Base-by-base conservation (phyloP, 306 rosid genomes). In the Rosa lucieae region DNA sequence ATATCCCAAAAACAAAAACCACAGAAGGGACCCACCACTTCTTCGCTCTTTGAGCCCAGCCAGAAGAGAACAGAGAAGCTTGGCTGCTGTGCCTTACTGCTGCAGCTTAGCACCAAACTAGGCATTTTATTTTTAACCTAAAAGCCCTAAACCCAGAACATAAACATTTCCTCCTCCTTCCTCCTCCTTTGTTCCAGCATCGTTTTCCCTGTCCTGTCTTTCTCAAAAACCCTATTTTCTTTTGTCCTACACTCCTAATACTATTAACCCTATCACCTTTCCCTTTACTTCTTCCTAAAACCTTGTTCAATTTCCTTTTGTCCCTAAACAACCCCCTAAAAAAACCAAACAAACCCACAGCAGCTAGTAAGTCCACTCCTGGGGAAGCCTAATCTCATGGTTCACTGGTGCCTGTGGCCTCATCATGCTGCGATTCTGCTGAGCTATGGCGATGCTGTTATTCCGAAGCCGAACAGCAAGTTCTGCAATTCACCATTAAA, bases 341-440 rank as follows among this genome's bases (percentile, higher is more conserved):
- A 70, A 70, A 8, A 14, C 15, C 43, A 79, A 65, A 18, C 61
- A 49, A 39, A 21, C 69, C 58, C 20, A 10, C 48, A 47, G n/a
- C 15, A 32, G 67, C 72, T 53, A 90, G 35, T 93, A 93, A 46
- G 94, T 88, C 97, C 96, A 93, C 55, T 94, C 98, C 37, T 81
- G 88, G 5, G 98, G 98, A 12, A 94, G 84, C 75, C 82, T 82
- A 72, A 92, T 85, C 77, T 90, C 97, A 26, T 83, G 87, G 82
- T 58, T 89, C 73, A 48, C 71, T 10, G 55, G 79, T 40, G 84
- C 78, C 32, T 78, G 85, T 46, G 67, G 88, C 46, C 86, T 78
- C 75, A 52, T 82, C 5, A 69, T 29, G 77, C 77, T 78, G 21
- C 83, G 82, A 71, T 82, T 90, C 79, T 77, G 93, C 26, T 79